phyloP scores from a whole-genome alignment of 225 moss, liverwort and hornwort genomes.

The Ulota crispa region DNA sequence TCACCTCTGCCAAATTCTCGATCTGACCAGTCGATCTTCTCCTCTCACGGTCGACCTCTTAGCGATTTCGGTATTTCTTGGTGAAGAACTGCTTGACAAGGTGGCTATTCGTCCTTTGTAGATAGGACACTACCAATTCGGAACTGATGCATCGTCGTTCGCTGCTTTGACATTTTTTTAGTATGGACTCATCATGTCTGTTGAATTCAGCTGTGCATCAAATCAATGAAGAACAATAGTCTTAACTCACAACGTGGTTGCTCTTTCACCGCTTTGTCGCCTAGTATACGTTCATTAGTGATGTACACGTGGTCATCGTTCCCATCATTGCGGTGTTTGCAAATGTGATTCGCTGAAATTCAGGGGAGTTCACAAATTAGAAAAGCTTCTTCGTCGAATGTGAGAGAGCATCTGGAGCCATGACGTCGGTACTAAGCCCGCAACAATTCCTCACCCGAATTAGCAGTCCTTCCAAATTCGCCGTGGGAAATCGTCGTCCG shows the following conservation, averaged over 20 bases:
- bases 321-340: neutral
- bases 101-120: neutral
- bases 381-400: no score
- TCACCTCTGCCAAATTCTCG: constrained; percentile 19
- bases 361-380: neutral
- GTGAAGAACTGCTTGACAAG: neutral
- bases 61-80: neutral
- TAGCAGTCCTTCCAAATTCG: neutral
- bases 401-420: constrained; percentile 5
- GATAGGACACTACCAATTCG: neutral
- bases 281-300: neutral
- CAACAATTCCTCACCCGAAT: constrained; percentile 13
- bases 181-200: neutral
- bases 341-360: neutral
- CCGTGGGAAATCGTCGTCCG: neutral
- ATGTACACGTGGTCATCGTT: neutral
- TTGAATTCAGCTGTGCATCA: neutral
- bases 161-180: neutral
- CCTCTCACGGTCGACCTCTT: neutral
- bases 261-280: neutral
- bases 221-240: no score
- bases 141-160: neutral
- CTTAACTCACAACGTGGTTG: no score
- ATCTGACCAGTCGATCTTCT: neutral
- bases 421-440: constrained; percentile 23